phyloP scores from a whole-genome alignment of 805 yeast genomes.

The Myxozyma mucilagina region DNA sequence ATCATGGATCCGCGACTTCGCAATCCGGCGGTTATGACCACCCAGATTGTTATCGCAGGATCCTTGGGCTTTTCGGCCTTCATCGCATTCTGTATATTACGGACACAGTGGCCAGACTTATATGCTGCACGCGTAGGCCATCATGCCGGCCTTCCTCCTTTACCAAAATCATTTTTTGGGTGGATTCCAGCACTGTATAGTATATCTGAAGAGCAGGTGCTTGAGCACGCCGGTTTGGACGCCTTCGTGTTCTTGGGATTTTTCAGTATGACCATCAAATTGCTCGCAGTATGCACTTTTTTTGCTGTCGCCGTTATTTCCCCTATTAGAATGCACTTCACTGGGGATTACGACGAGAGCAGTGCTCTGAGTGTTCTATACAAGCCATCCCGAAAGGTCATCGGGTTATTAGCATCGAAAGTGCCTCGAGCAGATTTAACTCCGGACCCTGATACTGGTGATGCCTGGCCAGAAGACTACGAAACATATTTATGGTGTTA shows the following conservation, averaged over 20 bases:
- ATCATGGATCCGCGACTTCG: constrained; percentile 34
- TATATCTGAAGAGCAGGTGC: constrained; percentile 70
- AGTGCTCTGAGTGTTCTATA: not conserved
- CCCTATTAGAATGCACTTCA: constrained; percentile 78
- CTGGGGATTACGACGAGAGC: constrained; percentile 66
- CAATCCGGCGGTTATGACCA: constrained; percentile 61
- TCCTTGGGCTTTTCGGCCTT: constrained; percentile 70
- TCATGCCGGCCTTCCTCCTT: constrained; percentile 55
- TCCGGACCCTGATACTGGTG: not conserved
- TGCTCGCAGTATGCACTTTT: constrained; percentile 62
- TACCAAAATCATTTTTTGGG: constrained; percentile 67
- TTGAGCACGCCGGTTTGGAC: constrained; percentile 90
- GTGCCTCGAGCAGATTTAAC: not conserved
- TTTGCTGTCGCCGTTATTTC: constrained; percentile 75
- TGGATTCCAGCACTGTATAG: constrained; percentile 72
- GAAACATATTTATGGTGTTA: constrained; percentile 78
- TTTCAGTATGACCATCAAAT: constrained; percentile 81
- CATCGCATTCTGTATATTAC: constrained; percentile 63
- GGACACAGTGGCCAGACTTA: constrained; percentile 74
- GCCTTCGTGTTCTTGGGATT: constrained; percentile 90
- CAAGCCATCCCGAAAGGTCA: constrained; percentile 2
- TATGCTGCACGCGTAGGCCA: constrained; percentile 76
- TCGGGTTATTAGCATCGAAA: not conserved
- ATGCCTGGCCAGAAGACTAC: constrained; percentile 44
- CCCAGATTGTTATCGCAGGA: constrained; percentile 72